Evolutionary conservation across 306 rosid genomes (phyloP), one percentile per base, ranked within the genome.

Genomic region (Prunus davidiana): DNA sequence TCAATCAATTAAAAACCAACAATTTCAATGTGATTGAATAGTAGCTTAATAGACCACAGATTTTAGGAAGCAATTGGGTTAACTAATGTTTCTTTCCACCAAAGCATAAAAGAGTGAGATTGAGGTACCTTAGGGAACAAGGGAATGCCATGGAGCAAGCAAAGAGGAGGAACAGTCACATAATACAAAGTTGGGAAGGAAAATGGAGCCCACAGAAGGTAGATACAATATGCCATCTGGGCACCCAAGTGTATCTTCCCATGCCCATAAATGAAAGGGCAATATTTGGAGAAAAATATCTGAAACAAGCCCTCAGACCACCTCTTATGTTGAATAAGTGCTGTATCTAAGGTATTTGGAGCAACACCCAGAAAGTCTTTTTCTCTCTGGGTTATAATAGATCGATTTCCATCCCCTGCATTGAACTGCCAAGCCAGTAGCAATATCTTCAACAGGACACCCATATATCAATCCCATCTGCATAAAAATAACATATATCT

Each of bases 381-480:
- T 79, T 49, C 80, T 90, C 51, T 81, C 49, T n/a, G 97, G 93
- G 70, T 84, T 88, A 61, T 90, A 90, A 60, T 90, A 87, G 41
- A 86, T 50, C 0, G 96, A 92, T 82, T 85, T 90, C 97, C 93
- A 93, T 0, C 96, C 96, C 76, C 90, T 82, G 77, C 90, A 88
- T 70, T 86, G 85, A 69, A 89, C 82, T 45, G 78, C 69, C 30
- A 88, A 76, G 13, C 97, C 92, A 12, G 92, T 90, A 8, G 76
- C 83, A 27, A 84, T 27, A 41, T 93, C 96, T 82, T 93, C 97
- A 11, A 74, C 87, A 0, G 91, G 77, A 75, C 82, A 83, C 18
- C 97, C 97, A 76, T 92, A 92, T 4, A 90, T 70, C 68, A 92
- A 64, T 57, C 96, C 97, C 82, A 79, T 86, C 91, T 92, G 87